A percentile compares a stretch with the other conserved stretches of the same genome.
These are phyloP conservation scores for Pisolithus albus DNA, from an alignment of 768 basidiomycete genomes.

Conservation along the genomic window DNA sequence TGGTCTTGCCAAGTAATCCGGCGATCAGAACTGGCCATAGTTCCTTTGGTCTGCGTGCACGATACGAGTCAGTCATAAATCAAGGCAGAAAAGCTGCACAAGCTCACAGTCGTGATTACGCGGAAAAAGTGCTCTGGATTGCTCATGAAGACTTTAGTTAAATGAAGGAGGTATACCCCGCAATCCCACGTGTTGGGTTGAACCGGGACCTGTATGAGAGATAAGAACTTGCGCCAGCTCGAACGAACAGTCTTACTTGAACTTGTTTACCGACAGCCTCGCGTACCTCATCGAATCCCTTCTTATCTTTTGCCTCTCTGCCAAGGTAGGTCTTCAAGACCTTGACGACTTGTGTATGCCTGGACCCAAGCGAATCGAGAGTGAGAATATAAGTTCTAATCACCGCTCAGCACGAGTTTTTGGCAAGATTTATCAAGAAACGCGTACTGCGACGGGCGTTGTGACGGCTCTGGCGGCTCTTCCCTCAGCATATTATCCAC, in stretches of 20 bases:
- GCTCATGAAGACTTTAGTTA: conserved; percentile 68
- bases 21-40: conserved; percentile 32
- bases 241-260: conserved; percentile 33
- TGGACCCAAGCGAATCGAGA: conserved; percentile 78
- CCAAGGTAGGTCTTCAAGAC: conserved; percentile 61
- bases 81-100: not conserved
- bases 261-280: conserved; percentile 42
- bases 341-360: conserved; percentile 60
- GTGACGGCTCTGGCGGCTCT: conserved; percentile 9
- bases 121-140: conserved; percentile 47
- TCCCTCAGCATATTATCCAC: conserved; percentile 25
- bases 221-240: not conserved
- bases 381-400: conserved; percentile 75
- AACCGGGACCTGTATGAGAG: conserved; percentile 58
- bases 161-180: conserved; percentile 87
- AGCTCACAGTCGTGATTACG: conserved; percentile 36
- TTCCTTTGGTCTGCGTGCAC: conserved; percentile 25
- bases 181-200: conserved; percentile 93
- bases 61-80: not conserved
- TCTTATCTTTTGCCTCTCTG: conserved; percentile 75
- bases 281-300: conserved; percentile 32
- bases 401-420: not conserved
- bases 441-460: conserved; percentile 19
- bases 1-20: conserved; percentile 47
- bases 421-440: not conserved